A percentile compares a stretch with the other conserved stretches of the same genome.
Conservation (phyloP, 1,139 yeast genomes). For the Zygosaccharomyces sapae region DNA sequence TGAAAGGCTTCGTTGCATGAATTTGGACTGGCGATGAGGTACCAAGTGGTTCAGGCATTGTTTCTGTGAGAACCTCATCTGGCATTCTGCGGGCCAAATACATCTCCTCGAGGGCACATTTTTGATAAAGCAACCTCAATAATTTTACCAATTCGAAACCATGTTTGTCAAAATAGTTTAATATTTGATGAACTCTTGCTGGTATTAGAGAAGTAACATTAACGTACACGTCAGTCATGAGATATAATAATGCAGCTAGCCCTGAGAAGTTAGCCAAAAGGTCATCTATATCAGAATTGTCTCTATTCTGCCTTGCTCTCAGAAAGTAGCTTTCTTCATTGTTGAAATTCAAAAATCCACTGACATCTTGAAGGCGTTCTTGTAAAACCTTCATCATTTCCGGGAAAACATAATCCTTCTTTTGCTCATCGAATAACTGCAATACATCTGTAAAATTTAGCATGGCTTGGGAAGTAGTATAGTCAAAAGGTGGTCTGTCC, state of each 20-base stretch:
- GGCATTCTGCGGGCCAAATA: slow-evolving; percentile 48
- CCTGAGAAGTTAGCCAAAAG: slow-evolving; percentile 38
- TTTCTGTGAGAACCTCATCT: slow-evolving; percentile 44
- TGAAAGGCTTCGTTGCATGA: slow-evolving; percentile 28
- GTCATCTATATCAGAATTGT: slow-evolving; percentile 26
- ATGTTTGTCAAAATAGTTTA: slow-evolving; percentile 42
- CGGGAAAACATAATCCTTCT: slow-evolving; percentile 46
- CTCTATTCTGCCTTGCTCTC: slow-evolving; percentile 29
- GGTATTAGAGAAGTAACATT: slow-evolving; percentile 49
- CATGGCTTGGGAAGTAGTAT: slow-evolving; percentile 51
- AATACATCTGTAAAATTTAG: slow-evolving; percentile 52
- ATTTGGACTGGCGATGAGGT: slow-evolving; percentile 39
- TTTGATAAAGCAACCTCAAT: slow-evolving; percentile 45
- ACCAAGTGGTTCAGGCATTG: slow-evolving; percentile 38
- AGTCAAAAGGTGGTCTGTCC: slow-evolving; percentile 58
- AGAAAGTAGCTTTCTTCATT: slow-evolving; percentile 39
- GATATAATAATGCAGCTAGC: slow-evolving; percentile 43
- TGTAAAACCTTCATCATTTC: slow-evolving; percentile 36
- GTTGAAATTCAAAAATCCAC: slow-evolving; percentile 37
- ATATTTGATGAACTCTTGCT: slow-evolving; percentile 46
- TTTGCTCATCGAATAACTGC: slow-evolving; percentile 53
- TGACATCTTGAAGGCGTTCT: slow-evolving; percentile 36
- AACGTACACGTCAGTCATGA: slow-evolving; percentile 52
- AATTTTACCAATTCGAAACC: slow-evolving; percentile 39
- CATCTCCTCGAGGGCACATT: slow-evolving; percentile 56